These are phyloP conservation scores for Candida sanyaensis DNA, from an alignment of 1,139 yeast genomes.

Conservation along the genomic window DNA sequence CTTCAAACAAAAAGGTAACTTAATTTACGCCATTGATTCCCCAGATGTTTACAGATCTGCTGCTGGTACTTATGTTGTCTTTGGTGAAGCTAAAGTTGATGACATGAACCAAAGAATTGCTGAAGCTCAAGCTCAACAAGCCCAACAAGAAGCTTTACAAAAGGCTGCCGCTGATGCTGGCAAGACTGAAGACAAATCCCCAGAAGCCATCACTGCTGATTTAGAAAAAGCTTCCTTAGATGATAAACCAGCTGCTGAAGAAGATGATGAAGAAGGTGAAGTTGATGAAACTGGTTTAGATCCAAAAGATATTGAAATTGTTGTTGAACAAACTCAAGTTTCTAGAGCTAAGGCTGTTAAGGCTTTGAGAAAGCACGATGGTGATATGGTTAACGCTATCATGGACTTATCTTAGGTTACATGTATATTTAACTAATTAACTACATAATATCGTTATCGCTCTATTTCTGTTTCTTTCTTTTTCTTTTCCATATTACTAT, in stretches of 20 bases:
- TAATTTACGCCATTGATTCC: conserved; percentile 85
- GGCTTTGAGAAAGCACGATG: conserved; percentile 85
- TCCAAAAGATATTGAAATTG: conserved; percentile 76
- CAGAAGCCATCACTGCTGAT: conserved; percentile 88
- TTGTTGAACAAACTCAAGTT: conserved; percentile 87
- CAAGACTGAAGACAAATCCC: conserved; percentile 49
- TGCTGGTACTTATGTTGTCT: conserved; percentile 94
- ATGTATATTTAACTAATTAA: not conserved
- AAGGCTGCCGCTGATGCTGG: conserved; percentile 48
- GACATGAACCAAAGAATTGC: conserved; percentile 82
- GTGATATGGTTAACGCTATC: conserved; percentile 95
- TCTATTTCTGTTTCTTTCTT: not conserved
- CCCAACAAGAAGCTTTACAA: conserved; percentile 64
- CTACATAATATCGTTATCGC: not conserved
- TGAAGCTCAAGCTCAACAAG: conserved; percentile 53
- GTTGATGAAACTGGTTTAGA: conserved; percentile 82
- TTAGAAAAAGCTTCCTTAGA: conserved; percentile 75
- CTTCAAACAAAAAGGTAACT: conserved; percentile 92
- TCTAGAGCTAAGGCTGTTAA: conserved; percentile 88
- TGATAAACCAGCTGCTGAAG: conserved; percentile 36
- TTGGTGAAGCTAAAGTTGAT: conserved; percentile 97
- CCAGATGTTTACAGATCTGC: conserved; percentile 96
- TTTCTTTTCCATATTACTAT: not conserved
- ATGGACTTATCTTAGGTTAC: conserved; percentile 68
- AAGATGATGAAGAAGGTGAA: conserved; percentile 62